These are phyloP conservation scores for Vitis hybrid DNA, from an alignment of 177 flowering plant species.

Conservation along the genomic window DNA sequence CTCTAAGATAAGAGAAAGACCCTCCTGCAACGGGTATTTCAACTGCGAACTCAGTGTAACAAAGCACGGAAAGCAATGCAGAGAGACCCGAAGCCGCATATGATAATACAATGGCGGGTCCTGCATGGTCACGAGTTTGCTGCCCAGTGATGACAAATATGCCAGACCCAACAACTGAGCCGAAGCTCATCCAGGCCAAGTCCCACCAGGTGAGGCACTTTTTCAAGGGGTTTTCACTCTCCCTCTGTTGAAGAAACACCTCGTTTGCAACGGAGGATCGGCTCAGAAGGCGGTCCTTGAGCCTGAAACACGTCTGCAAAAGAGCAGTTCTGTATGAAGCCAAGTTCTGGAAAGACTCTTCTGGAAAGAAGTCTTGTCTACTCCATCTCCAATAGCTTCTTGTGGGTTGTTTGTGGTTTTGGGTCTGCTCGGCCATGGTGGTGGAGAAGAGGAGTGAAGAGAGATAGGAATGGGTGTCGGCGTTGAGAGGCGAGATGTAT, in stretches of 20 bases:
- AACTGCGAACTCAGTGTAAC: conserved; percentile 80
- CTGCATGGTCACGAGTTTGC: conserved; percentile 64
- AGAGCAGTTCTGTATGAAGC: conserved; percentile 55
- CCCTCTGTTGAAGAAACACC: conserved; percentile 37
- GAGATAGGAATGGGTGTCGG: too few relatives aligned
- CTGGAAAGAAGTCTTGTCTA: conserved; percentile 80
- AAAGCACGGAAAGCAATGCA: conserved; percentile 71
- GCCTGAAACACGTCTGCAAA: conserved; percentile 53
- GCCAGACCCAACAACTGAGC: conserved; percentile 87
- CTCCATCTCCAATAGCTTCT: conserved; percentile 71
- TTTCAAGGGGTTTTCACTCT: conserved; percentile 56
- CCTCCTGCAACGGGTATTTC: conserved; percentile 88
- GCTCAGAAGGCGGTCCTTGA: conserved; percentile 58
- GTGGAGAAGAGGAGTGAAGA: too few relatives aligned
- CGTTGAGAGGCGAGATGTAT: too few relatives aligned
- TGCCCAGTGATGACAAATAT: conserved; percentile 77
- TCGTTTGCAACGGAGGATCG: conserved; percentile 67
- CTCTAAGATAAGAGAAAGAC: conserved; percentile 64
- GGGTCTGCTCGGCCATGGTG: too few relatives aligned
- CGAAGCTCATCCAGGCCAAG: conserved; percentile 75
- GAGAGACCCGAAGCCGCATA: conserved; percentile 74
- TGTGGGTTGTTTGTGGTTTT: not conserved
- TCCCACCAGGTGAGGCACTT: conserved; percentile 90
- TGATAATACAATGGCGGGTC: conserved; percentile 72
- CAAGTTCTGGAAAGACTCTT: conserved; percentile 53